Percentiles rank a stretch among this genome's conserved stretches.
Conservation (phyloP, 176 grass and related monocot genomes). For the Avena eriantha region DNA sequence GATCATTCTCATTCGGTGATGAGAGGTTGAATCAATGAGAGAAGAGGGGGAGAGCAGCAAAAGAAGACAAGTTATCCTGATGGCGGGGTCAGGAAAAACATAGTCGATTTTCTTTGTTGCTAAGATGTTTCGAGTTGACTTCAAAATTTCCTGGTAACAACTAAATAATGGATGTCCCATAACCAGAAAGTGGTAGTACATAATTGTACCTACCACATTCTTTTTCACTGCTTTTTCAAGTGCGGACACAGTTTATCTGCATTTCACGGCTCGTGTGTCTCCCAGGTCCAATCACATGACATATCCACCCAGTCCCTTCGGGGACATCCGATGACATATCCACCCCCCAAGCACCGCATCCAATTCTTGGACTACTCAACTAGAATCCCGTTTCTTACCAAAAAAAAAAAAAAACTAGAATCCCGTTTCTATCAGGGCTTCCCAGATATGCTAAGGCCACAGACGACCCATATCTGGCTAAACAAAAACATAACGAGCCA, state of each 20-base stretch:
- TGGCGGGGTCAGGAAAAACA: not conserved
- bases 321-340: conserved; percentile 38
- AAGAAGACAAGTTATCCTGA: too few species aligned
- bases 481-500: conserved; percentile 25
- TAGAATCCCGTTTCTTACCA: conserved; percentile 39
- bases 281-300: conserved; percentile 35
- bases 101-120: not conserved
- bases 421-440: conserved; percentile 31
- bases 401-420: too few species aligned
- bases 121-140: conserved; percentile 1
- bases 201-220: not conserved
- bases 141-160: not conserved
- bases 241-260: not conserved
- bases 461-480: conserved; percentile 33
- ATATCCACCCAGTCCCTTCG: conserved; percentile 27
- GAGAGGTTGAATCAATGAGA: too few species aligned
- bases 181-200: conserved; percentile 16
- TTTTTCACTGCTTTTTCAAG: not conserved
- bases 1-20: too few species aligned
- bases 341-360: conserved; percentile 24
- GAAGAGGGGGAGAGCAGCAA: too few species aligned
- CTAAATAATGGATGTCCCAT: not conserved
- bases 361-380: conserved; percentile 29
- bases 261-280: conserved; percentile 27
- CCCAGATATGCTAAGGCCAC: conserved; percentile 35